Conservation (phyloP, 2,329 filamentous ascomycete genomes). For the Alternaria burnsii region DNA sequence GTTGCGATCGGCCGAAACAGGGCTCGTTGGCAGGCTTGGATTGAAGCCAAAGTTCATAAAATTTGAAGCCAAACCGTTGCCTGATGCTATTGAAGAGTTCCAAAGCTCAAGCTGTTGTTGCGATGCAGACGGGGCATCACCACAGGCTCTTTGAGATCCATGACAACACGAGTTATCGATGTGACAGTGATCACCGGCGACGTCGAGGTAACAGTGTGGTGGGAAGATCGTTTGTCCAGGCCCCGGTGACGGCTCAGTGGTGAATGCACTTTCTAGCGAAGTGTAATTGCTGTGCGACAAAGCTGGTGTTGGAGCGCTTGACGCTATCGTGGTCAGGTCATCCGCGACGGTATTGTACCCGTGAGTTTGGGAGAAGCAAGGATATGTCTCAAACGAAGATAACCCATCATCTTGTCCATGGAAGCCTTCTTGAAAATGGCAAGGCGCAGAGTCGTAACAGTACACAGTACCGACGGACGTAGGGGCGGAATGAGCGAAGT, state of each 20-base stretch:
- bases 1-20: slow-evolving; percentile 27
- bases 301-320: slow-evolving; percentile 39
- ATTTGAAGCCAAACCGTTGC: slow-evolving; percentile 37
- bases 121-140: slow-evolving; percentile 37
- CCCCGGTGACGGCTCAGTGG: slow-evolving; percentile 36
- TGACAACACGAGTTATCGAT: slow-evolving; percentile 49
- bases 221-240: slow-evolving; percentile 26
- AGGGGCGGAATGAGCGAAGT: slow-evolving; percentile 44
- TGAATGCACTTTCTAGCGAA: slow-evolving; percentile 42
- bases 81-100: slow-evolving; percentile 37
- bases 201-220: slow-evolving; percentile 40
- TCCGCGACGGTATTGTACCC: slow-evolving; percentile 18
- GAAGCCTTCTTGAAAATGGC: slow-evolving; percentile 45
- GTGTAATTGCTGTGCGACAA: slow-evolving; percentile 46
- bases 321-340: slow-evolving; percentile 35
- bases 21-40: slow-evolving; percentile 29
- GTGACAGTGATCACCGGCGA: slow-evolving; percentile 47
- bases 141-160: slow-evolving; percentile 38
- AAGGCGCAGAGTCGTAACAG: slow-evolving; percentile 46
- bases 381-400: slow-evolving; percentile 40
- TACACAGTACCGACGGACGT: slow-evolving; percentile 42
- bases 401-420: slow-evolving; percentile 34
- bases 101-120: slow-evolving; percentile 37
- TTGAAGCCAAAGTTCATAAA: slow-evolving; percentile 40
- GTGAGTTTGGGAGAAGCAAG: slow-evolving; percentile 42